Evolutionary conservation across 2,329 filamentous ascomycete species (phyloP).

Genomic region (Penicillium sp.): DNA sequence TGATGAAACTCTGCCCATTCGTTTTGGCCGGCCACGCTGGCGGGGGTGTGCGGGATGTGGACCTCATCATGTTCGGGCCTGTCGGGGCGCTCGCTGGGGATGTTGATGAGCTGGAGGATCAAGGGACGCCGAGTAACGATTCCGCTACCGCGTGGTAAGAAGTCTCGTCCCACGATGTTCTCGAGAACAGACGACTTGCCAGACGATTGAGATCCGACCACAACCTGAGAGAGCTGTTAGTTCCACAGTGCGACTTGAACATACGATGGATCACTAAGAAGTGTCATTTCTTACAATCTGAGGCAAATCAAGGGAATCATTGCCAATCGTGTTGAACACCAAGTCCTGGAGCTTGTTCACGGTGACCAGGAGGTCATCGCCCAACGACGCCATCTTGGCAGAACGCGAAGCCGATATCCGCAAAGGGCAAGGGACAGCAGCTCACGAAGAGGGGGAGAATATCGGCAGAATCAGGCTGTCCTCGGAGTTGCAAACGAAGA

Average conservation of each 20-base stretch:
- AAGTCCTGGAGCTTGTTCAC: slow-evolving; percentile 99
- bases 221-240: slow-evolving; percentile 65
- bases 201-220: slow-evolving; percentile 96
- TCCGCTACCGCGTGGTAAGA: slow-evolving; percentile 91
- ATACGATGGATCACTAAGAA: neutral
- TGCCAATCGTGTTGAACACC: slow-evolving; percentile 99
- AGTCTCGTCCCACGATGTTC: slow-evolving; percentile 97
- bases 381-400: slow-evolving; percentile 79
- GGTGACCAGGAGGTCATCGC: slow-evolving; percentile 90
- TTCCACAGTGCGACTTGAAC: slow-evolving; percentile 17
- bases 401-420: slow-evolving; percentile 4
- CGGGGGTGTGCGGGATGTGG: slow-evolving; percentile 74
- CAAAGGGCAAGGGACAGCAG: slow-evolving; percentile 1
- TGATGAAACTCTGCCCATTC: slow-evolving; percentile 98
- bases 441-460: neutral
- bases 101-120: slow-evolving; percentile 97
- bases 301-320: slow-evolving; percentile 93
- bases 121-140: slow-evolving; percentile 94
- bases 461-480: slow-evolving; percentile 19
- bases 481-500: slow-evolving; percentile 19
- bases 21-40: slow-evolving; percentile 67
- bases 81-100: slow-evolving; percentile 74
- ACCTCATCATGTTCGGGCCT: slow-evolving; percentile 66
- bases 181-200: slow-evolving; percentile 98
- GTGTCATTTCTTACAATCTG: slow-evolving; percentile 76